Evolutionary conservation across 495 filamentous ascomycete genomes (phyloP).

Genomic region (Daldinia vernicosa): DNA sequence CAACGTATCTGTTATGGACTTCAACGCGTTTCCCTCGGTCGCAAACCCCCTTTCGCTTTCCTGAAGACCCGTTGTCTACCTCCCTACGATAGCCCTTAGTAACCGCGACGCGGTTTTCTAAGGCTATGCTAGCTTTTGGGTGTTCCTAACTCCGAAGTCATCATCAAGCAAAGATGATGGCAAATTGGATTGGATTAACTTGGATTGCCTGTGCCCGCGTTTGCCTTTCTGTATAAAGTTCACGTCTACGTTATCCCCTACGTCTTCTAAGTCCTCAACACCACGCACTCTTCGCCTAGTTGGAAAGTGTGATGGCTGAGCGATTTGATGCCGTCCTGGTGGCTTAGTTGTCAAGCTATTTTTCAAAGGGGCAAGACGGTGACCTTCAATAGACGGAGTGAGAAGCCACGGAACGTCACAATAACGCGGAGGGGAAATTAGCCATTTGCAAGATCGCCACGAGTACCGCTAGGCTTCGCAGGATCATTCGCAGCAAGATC

Average conservation of each 20-base stretch:
- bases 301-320: background rate
- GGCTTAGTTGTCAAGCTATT: background rate
- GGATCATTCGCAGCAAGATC: background rate
- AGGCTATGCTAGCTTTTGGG: background rate
- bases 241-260: background rate
- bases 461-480: background rate
- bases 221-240: background rate
- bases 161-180: background rate
- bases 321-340: background rate
- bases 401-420: background rate
- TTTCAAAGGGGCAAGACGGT: background rate
- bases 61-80: slow-evolving; percentile 12
- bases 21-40: slow-evolving; percentile 10
- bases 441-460: background rate
- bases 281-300: background rate
- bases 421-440: background rate
- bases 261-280: background rate
- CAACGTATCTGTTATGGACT: slow-evolving; percentile 1
- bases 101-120: slow-evolving; percentile 31
- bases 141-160: background rate
- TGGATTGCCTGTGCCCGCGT: background rate
- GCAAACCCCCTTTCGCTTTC: slow-evolving; percentile 2
- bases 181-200: background rate
- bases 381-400: background rate
- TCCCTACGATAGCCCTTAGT: slow-evolving; percentile 20